Evolutionary conservation across 805 yeast species (phyloP).

Genomic region (Zygosaccharomyces siamensis): DNA sequence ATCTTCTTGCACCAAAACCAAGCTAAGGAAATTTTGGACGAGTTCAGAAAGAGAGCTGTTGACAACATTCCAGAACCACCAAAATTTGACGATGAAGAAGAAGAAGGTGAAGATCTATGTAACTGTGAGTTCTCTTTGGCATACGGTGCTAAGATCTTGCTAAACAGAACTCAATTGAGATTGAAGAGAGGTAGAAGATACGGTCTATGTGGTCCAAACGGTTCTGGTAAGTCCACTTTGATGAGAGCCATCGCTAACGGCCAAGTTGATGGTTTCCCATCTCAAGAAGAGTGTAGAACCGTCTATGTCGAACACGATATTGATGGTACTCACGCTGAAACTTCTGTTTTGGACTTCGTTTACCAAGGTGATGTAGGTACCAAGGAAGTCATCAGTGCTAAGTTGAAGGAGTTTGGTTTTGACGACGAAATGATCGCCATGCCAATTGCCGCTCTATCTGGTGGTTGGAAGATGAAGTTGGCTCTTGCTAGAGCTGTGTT

Average conservation of each 20-base stretch:
- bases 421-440: constrained; percentile 84
- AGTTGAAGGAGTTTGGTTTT: constrained; percentile 89
- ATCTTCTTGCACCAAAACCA: constrained; percentile 90
- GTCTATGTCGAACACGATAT: constrained; percentile 99
- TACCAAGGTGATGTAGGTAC: constrained; percentile 68
- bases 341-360: constrained; percentile 90
- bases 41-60: constrained; percentile 91
- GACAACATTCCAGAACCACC: constrained; percentile 98
- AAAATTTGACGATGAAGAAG: constrained; percentile 92
- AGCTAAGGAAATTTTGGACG: constrained; percentile 86
- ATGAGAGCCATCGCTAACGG: constrained; percentile 97
- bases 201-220: constrained; percentile 99
- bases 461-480: constrained; percentile 99
- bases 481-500: constrained; percentile 99
- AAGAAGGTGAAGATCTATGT: constrained; percentile 99
- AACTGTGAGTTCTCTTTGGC: constrained; percentile 99
- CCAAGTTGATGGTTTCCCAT: constrained; percentile 99
- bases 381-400: constrained; percentile 62
- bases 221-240: constrained; percentile 99
- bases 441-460: constrained; percentile 96
- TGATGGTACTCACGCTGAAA: constrained; percentile 96
- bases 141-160: constrained; percentile 99
- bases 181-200: constrained; percentile 98
- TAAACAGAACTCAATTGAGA: constrained; percentile 98
- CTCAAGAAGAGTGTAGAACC: constrained; percentile 98